Evolutionary conservation across 495 filamentous ascomycete genomes (phyloP).

Genomic region (Niebla homalea): DNA sequence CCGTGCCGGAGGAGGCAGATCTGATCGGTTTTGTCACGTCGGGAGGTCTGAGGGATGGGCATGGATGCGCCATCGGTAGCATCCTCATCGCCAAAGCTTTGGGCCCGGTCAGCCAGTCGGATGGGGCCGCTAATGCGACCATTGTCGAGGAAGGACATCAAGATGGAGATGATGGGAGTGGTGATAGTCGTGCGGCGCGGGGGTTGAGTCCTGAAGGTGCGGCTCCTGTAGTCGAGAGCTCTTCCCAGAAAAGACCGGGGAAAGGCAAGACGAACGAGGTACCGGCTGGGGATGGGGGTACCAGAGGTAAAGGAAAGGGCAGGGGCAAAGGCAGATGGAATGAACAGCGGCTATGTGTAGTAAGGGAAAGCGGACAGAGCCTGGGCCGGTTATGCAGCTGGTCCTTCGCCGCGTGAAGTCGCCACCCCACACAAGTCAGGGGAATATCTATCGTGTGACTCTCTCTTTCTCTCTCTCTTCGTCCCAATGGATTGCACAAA

Average conservation of each 20-base stretch:
- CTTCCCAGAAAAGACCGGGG: no score
- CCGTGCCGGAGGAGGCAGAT: constrained; percentile 59
- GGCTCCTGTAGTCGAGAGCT: no score
- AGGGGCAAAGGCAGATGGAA: neutral
- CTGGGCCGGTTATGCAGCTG: constrained; percentile 69
- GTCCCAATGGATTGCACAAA: no score
- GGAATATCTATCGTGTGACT: no score
- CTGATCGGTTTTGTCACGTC: constrained; percentile 86
- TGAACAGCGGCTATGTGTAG: constrained; percentile 50
- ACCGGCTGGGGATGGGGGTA: constrained; percentile 16
- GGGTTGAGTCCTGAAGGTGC: neutral
- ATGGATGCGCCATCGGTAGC: constrained; percentile 61
- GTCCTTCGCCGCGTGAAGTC: constrained; percentile 38
- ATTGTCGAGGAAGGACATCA: neutral
- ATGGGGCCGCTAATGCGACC: neutral
- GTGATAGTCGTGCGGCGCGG: neutral
- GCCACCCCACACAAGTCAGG: neutral
- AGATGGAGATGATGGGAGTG: neutral
- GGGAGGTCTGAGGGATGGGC: constrained; percentile 66
- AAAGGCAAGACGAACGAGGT: neutral
- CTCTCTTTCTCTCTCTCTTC: no score
- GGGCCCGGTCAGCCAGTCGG: constrained; percentile 1
- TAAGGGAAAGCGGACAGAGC: constrained; percentile 62
- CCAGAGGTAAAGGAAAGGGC: neutral
- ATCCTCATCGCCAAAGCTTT: constrained; percentile 48